Percentiles rank a stretch among this genome's conserved stretches.
Conservation (phyloP, 805 yeast species). For the Wickerhamomyces queroliae region DNA sequence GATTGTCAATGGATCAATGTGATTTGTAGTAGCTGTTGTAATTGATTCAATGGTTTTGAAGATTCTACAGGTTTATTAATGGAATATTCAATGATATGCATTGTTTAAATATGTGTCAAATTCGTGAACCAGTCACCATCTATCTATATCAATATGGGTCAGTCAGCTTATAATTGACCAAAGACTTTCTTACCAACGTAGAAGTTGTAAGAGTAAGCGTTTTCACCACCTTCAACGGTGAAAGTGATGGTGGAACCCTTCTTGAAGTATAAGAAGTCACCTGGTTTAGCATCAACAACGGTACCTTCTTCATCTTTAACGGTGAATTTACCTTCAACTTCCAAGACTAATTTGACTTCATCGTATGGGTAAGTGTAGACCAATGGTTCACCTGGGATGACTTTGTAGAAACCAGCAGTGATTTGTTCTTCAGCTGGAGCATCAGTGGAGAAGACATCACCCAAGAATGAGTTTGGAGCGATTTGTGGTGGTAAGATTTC, state of each 20-base stretch:
- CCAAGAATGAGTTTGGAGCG: constrained; percentile 61
- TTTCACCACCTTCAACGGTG: constrained; percentile 56
- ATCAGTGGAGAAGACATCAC: constrained; percentile 55
- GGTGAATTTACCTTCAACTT: constrained; percentile 53
- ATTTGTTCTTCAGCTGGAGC: constrained; percentile 53
- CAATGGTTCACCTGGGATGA: constrained; percentile 62
- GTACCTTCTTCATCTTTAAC: constrained; percentile 61
- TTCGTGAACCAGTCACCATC: background rate
- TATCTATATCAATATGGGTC: background rate
- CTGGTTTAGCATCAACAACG: constrained; percentile 50
- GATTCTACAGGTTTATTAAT: no score
- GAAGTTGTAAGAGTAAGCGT: constrained; percentile 37
- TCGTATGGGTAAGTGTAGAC: constrained; percentile 58
- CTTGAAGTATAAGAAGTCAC: constrained; percentile 62
- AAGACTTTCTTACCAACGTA: constrained; percentile 21
- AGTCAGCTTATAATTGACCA: constrained; percentile 6
- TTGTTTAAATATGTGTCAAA: no score
- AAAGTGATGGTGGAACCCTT: constrained; percentile 66
- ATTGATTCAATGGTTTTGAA: no score
- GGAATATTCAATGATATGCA: no score
- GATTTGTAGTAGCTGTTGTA: no score
- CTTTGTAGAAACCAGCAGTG: constrained; percentile 63
- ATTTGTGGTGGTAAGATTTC: constrained; percentile 54
- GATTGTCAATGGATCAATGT: no score
- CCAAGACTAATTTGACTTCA: constrained; percentile 65